Conservation (phyloP, 2,329 filamentous ascomycete genomes). For the Colletotrichum simmondsii region DNA sequence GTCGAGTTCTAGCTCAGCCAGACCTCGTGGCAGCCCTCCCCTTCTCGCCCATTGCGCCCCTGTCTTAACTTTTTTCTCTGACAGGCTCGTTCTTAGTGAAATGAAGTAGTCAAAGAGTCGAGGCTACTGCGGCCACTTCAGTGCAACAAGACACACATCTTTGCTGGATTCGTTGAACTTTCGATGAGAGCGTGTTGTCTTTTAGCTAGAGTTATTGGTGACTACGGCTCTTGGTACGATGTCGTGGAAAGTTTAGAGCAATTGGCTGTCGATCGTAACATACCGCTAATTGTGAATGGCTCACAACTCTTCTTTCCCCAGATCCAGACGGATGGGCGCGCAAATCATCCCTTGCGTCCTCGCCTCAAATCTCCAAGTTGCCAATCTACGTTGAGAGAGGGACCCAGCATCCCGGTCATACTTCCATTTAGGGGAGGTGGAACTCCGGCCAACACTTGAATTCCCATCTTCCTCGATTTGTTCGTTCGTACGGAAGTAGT, state of each 20-base stretch:
- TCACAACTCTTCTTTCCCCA: constrained; percentile 6
- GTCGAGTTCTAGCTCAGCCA: constrained; percentile 7
- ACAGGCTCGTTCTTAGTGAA: not conserved
- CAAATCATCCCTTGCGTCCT: constrained; percentile 2
- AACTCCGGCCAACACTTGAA: not conserved
- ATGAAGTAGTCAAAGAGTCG: not conserved
- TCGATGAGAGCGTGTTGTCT: not conserved
- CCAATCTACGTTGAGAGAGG: not conserved
- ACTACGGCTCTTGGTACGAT: not conserved
- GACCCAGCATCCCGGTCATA: not conserved
- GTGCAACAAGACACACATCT: not conserved
- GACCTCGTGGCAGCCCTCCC: constrained; percentile 20
- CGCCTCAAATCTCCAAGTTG: not conserved
- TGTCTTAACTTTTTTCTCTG: not conserved
- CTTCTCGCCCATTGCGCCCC: not conserved
- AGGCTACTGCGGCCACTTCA: not conserved
- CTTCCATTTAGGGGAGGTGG: constrained; percentile 5
- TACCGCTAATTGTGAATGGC: not conserved
- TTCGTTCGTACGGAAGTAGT: constrained; percentile 8
- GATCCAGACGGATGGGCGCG: constrained; percentile 2
- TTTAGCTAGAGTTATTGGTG: not conserved
- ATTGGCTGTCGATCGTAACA: not conserved
- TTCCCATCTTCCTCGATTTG: not conserved
- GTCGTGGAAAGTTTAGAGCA: not conserved
- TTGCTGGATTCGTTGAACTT: not conserved